Evolutionary conservation across 1,139 yeast species (phyloP).

Genomic region (Suhomyces ambrosiae): DNA sequence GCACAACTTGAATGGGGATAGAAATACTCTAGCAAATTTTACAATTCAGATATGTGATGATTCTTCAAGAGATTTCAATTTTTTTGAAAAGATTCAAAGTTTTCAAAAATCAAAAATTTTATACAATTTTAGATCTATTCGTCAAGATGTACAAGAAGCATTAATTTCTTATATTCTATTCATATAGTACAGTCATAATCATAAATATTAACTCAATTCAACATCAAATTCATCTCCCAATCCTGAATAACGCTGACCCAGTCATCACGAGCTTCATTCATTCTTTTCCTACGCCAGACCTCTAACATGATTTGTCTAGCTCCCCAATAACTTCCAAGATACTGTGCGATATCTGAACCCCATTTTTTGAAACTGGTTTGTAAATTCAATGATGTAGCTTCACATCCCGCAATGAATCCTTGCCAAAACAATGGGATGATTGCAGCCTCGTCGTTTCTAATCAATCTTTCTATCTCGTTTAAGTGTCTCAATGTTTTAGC

Average conservation of each 20-base stretch:
- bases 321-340: slow-evolving; percentile 83
- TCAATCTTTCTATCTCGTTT: slow-evolving; percentile 60
- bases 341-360: slow-evolving; percentile 78
- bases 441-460: slow-evolving; percentile 54
- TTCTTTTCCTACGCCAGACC: slow-evolving; percentile 77
- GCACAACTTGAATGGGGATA: too few species aligned
- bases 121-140: too few species aligned
- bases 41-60: too few species aligned
- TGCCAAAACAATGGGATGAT: slow-evolving; percentile 86
- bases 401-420: slow-evolving; percentile 88
- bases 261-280: slow-evolving; percentile 58
- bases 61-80: too few species aligned
- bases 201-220: slow-evolving; percentile 36
- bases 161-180: too few species aligned
- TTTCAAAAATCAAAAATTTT: too few species aligned
- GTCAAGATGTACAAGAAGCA: too few species aligned
- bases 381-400: slow-evolving; percentile 59
- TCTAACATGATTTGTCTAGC: slow-evolving; percentile 83
- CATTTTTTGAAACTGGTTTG: slow-evolving; percentile 73
- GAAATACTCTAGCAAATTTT: too few species aligned
- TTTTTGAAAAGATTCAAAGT: too few species aligned
- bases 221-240: slow-evolving; percentile 85
- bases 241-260: slow-evolving; percentile 82
- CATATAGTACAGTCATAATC: not conserved
- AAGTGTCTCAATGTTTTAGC: slow-evolving; percentile 63